phyloP scores from a whole-genome alignment of 495 filamentous ascomycete genomes.

The Cercophora sp. region DNA sequence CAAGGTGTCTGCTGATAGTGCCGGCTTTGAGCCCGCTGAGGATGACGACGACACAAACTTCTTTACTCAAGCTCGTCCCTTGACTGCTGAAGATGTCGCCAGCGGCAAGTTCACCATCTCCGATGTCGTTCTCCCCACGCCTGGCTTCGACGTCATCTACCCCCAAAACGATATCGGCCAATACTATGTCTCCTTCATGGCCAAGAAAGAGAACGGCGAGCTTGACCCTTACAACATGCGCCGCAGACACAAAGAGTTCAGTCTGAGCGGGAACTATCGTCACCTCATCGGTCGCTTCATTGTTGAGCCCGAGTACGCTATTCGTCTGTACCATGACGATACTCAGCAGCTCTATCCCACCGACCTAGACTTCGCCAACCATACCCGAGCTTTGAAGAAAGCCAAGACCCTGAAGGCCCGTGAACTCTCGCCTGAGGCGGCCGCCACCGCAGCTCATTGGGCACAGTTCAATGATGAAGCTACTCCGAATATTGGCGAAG shows the following conservation, averaged over 20 bases:
- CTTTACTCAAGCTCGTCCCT: slow-evolving; percentile 69
- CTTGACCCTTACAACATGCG: slow-evolving; percentile 87
- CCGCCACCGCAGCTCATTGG: slow-evolving; percentile 15
- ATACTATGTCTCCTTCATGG: slow-evolving; percentile 84
- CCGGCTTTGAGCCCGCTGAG: slow-evolving; percentile 32
- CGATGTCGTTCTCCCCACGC: slow-evolving; percentile 90
- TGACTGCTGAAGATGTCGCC: slow-evolving; percentile 73
- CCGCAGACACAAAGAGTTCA: slow-evolving; percentile 76
- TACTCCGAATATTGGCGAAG: slow-evolving; percentile 16
- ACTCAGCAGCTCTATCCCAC: slow-evolving; percentile 83
- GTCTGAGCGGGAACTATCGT: slow-evolving; percentile 83
- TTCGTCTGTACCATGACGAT: slow-evolving; percentile 64
- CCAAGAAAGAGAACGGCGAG: slow-evolving; percentile 63
- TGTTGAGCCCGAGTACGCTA: slow-evolving; percentile 52
- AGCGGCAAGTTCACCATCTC: slow-evolving; percentile 77
- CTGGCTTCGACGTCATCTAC: slow-evolving; percentile 86
- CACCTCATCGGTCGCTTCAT: slow-evolving; percentile 72
- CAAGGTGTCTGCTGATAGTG: slow-evolving; percentile 13
- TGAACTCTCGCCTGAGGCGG: not conserved
- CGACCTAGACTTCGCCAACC: slow-evolving; percentile 48
- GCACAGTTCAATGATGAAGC: slow-evolving; percentile 21
- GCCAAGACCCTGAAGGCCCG: slow-evolving; percentile 6
- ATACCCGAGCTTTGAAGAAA: slow-evolving; percentile 19
- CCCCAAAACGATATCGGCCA: slow-evolving; percentile 75
- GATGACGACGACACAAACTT: slow-evolving; percentile 46